phyloP scores from a whole-genome alignment of 352 stramenopile genomes.

The Pythium sukuiense region DNA sequence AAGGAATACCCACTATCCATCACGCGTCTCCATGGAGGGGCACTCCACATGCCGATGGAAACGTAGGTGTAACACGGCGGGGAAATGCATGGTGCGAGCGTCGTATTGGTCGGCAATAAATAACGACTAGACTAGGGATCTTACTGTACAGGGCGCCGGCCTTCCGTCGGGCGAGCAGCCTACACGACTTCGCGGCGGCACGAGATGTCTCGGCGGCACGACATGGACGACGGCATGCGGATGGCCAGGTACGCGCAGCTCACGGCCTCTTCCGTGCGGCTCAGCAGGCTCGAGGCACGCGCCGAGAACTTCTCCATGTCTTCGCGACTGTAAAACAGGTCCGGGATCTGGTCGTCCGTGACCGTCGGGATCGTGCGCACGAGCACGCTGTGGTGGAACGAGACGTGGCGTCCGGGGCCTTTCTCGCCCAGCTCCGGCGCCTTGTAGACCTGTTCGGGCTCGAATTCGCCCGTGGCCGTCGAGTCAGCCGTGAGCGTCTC shows the following conservation, averaged over 20 bases:
- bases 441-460: neutral
- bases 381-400: conserved; percentile 58
- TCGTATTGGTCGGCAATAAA: neutral
- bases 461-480: conserved; percentile 21
- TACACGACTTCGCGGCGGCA: conserved; percentile 10
- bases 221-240: conserved; percentile 31
- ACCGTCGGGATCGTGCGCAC: conserved; percentile 60
- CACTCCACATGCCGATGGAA: too few species aligned
- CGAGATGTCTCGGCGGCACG: conserved; percentile 18
- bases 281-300: conserved; percentile 47
- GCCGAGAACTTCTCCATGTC: conserved; percentile 64
- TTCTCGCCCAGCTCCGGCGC: neutral
- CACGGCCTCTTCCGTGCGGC: conserved; percentile 58
- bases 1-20: too few species aligned
- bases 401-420: conserved; percentile 39
- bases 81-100: too few species aligned
- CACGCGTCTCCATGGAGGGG: too few species aligned
- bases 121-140: conserved; percentile 11
- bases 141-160: neutral
- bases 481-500: conserved; percentile 34
- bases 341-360: conserved; percentile 42
- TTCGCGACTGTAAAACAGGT: conserved; percentile 68
- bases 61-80: too few species aligned
- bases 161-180: neutral
- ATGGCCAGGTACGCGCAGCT: conserved; percentile 31